Evolutionary conservation across 2,329 filamentous ascomycete genomes (phyloP).

Genomic region (Diaporthe amygdali): DNA sequence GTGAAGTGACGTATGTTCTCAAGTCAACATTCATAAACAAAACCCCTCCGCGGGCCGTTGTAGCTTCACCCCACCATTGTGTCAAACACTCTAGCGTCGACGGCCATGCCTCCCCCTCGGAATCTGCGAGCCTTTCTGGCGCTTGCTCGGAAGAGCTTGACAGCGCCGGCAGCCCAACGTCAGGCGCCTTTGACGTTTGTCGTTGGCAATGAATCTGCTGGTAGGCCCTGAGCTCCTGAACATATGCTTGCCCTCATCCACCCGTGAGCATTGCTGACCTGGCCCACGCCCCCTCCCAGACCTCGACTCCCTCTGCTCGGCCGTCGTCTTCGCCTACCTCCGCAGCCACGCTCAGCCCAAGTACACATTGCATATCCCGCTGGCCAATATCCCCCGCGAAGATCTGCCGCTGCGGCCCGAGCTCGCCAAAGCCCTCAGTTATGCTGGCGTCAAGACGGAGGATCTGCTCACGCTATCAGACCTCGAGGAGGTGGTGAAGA

Average conservation of each 20-base stretch:
- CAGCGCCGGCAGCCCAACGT: conserved; percentile 48
- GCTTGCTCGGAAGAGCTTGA: conserved; percentile 52
- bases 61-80: background rate
- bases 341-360: conserved; percentile 60
- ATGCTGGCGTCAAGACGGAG: conserved; percentile 60
- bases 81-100: background rate
- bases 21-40: background rate
- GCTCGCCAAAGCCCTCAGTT: conserved; percentile 67
- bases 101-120: conserved; percentile 29
- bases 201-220: conserved; percentile 71
- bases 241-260: background rate
- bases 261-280: background rate
- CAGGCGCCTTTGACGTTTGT: conserved; percentile 62
- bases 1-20: background rate
- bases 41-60: background rate
- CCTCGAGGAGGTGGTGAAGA: conserved; percentile 39
- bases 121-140: conserved; percentile 55
- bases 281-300: conserved; percentile 51
- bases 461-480: conserved; percentile 69
- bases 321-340: conserved; percentile 77
- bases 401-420: conserved; percentile 78
- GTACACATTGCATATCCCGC: conserved; percentile 68
- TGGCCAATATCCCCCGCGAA: conserved; percentile 71
- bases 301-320: conserved; percentile 79
- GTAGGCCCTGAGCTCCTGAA: conserved; percentile 39